phyloP scores from a whole-genome alignment of 78 protist species.

The Chrysochromulina parva region DNA sequence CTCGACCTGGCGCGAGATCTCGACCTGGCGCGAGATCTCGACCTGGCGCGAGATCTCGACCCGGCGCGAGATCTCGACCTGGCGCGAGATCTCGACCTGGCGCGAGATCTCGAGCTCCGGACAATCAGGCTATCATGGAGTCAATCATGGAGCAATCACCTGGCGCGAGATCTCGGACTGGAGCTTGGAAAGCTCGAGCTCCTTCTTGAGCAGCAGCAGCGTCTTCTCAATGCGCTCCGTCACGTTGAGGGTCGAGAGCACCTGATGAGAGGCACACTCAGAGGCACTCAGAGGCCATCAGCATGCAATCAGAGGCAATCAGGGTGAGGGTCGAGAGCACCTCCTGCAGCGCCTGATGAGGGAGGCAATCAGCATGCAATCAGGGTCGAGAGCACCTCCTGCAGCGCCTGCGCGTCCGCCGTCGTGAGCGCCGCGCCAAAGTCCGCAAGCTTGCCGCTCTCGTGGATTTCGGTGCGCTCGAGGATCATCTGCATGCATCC shows the following conservation, averaged over 20 bases:
- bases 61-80: too few species aligned
- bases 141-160: neutral
- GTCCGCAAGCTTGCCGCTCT: conserved; percentile 36
- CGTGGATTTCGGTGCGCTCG: neutral
- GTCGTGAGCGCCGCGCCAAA: conserved; percentile 46
- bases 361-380: too few species aligned
- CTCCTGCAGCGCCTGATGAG: too few species aligned
- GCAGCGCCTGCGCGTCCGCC: conserved; percentile 45
- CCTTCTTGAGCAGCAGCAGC: conserved; percentile 38
- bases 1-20: too few species aligned
- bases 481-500: neutral
- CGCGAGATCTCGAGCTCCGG: neutral
- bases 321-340: neutral
- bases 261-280: neutral
- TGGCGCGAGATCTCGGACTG: conserved; percentile 25
- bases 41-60: too few species aligned
- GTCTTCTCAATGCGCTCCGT: conserved; percentile 34
- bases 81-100: too few species aligned
- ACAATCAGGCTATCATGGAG: neutral
- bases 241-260: conserved; percentile 33
- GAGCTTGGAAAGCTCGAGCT: conserved; percentile 37
- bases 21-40: too few species aligned
- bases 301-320: too few species aligned
- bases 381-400: conserved; percentile 25
- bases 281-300: too few species aligned